phyloP scores from a whole-genome alignment of 257 asterid genomes.

The Mitragyna speciosa region DNA sequence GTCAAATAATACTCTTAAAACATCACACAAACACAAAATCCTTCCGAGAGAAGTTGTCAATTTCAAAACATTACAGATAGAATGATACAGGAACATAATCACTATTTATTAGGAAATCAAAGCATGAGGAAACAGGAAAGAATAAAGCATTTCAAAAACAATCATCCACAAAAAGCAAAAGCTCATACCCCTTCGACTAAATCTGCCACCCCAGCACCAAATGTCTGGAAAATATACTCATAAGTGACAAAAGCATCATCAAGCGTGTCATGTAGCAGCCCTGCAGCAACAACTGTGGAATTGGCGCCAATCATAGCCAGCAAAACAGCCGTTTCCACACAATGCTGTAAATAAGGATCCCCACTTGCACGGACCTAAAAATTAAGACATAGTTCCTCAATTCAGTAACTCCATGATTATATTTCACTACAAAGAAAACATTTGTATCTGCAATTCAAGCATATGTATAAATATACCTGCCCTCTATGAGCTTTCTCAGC shows the following conservation, averaged over 20 bases:
- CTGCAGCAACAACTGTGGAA: constrained; percentile 91
- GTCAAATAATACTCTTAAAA: neutral
- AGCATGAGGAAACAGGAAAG: neutral
- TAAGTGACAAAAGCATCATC: constrained; percentile 74
- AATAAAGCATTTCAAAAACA: neutral
- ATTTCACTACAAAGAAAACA: neutral
- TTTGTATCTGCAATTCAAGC: neutral
- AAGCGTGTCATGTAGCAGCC: constrained; percentile 86
- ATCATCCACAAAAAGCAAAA: constrained; percentile 9
- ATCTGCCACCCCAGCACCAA: constrained; percentile 83
- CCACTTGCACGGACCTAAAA: constrained; percentile 87
- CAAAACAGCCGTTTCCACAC: constrained; percentile 83
- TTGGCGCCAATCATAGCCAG: constrained; percentile 81
- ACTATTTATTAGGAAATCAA: neutral
- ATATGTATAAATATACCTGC: constrained; percentile 48
- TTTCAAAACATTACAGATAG: neutral
- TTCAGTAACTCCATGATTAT: neutral
- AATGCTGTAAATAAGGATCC: constrained; percentile 91
- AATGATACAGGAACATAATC: neutral
- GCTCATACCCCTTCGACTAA: constrained; percentile 87
- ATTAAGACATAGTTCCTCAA: constrained; percentile 12
- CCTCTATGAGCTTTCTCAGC: constrained; percentile 82
- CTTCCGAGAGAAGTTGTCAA: neutral
- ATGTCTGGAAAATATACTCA: constrained; percentile 51
- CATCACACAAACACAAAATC: neutral